Evolutionary conservation across 768 basidiomycete genomes (phyloP), one percentile per base, ranked within the genome.

Genomic region (Kwoniella europaea): DNA sequence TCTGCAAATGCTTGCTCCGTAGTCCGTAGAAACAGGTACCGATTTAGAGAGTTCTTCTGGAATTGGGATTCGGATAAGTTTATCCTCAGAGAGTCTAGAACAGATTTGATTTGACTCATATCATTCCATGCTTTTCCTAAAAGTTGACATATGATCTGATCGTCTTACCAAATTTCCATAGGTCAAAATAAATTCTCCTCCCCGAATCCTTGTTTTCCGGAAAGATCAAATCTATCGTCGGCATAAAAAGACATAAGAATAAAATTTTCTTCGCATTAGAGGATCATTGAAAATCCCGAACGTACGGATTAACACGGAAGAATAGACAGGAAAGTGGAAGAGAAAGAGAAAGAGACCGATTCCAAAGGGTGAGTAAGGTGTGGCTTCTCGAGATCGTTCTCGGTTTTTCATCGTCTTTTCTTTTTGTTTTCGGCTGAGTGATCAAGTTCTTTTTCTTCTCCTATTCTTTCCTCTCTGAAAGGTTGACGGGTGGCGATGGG

Each of bases 111-210:
- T 24, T 24, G 4, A 58, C 29, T 35, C 29, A 42, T 35, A 46
- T 3, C 35, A 35, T 35, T 35, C 35, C 35, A 35, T 35, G 35
- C 35, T 35, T 35, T 35, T 35, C 35, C 35, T 1, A 9, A 35
- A 18, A 61, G 7, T 18, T 61, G 59, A 59, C 57, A 61, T 43
- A 61, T 61, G 59, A 61, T 43, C 59, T 61, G 59, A 61, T 61
- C 35, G 35, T 16, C 42, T 61, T 61, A 61, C 59, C 59, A 61
- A 61, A 61, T 61, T n/a, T 61, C 24, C 35, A 61, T 7, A 59
- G 29, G 27, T 41, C 29, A 29, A 59, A 35, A 35, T 35, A 35
- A 27, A 27, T 35, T 6, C 35, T 35, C 6, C 35, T 35, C 35
- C 35, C 35, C 35, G 35, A 35, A 43, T 44, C 59, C 59, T 61